Conservation (phyloP, 306 rosid species). For the Cucumis melo region DNA sequence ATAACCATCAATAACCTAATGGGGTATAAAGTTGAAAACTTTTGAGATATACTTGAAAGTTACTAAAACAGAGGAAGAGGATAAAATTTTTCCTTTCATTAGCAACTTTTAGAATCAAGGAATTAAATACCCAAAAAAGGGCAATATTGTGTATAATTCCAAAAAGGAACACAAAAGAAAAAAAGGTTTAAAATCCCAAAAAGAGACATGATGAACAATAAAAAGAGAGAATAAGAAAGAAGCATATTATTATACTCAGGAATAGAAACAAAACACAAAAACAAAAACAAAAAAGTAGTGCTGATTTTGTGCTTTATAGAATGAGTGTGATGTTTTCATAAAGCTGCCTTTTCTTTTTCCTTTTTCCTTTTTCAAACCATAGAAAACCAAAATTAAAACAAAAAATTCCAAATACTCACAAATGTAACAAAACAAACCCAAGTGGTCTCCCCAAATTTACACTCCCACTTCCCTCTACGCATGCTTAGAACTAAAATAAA, state of each 20-base stretch:
- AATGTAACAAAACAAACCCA: neutral
- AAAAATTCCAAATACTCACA: neutral
- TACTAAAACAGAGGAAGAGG: no score
- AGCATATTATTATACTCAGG: neutral
- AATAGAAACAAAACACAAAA: neutral
- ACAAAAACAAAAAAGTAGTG: neutral
- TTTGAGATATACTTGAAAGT: no score
- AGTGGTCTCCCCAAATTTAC: neutral
- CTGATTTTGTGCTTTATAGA: neutral
- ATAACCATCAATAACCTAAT: no score
- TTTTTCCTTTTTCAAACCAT: neutral
- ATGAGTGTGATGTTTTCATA: neutral
- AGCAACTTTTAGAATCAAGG: no score
- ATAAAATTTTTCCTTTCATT: no score
- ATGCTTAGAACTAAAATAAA: neutral
- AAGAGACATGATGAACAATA: neutral
- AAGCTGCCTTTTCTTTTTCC: neutral
- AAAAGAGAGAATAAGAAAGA: neutral
- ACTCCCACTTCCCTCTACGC: neutral
- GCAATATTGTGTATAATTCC: neutral
- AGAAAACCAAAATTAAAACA: neutral
- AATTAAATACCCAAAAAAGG: no score
- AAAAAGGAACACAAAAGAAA: neutral
- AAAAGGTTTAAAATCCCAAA: neutral
- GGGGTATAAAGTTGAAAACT: no score